A percentile compares a stretch with the other conserved stretches of the same genome.
Conservation (phyloP, 1,139 yeast species). For the Magnusiomyces suaveolens region DNA sequence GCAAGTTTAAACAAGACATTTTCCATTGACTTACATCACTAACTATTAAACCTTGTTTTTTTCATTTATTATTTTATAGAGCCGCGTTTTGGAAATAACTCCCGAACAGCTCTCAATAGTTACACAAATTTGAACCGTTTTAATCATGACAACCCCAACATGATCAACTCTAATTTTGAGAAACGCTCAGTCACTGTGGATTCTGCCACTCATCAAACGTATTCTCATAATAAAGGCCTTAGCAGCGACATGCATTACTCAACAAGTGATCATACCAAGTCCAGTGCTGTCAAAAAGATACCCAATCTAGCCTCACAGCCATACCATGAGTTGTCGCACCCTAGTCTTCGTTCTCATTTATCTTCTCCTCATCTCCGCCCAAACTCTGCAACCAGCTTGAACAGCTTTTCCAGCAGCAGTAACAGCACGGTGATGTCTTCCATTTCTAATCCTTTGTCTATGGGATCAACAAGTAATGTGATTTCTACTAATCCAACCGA, state of each 20-base stretch:
- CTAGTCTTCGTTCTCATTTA: not conserved
- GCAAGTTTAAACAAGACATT: too few relatives aligned
- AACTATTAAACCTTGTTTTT: too few relatives aligned
- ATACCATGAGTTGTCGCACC: not conserved
- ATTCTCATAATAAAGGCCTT: not conserved
- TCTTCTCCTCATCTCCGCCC: slow-evolving; percentile 1
- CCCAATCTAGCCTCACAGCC: not conserved
- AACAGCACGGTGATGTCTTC: not conserved
- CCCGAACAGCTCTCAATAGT: too few relatives aligned
- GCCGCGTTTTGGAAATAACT: too few relatives aligned
- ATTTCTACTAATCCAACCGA: not conserved
- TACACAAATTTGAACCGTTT: too few relatives aligned
- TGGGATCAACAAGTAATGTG: not conserved
- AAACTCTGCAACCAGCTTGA: not conserved
- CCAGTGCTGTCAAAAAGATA: too few relatives aligned
- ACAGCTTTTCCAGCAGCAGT: not conserved
- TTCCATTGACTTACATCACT: too few relatives aligned
- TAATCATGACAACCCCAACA: too few relatives aligned
- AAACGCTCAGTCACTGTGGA: not conserved
- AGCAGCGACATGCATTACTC: not conserved
- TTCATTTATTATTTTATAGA: too few relatives aligned
- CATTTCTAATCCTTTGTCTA: not conserved
- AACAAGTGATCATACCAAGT: too few relatives aligned
- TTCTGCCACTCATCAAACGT: not conserved
- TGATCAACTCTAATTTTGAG: too few relatives aligned